Evolutionary conservation across 169 alveolate species (phyloP).

Genomic region (Cryptosporidium xiaoi): DNA sequence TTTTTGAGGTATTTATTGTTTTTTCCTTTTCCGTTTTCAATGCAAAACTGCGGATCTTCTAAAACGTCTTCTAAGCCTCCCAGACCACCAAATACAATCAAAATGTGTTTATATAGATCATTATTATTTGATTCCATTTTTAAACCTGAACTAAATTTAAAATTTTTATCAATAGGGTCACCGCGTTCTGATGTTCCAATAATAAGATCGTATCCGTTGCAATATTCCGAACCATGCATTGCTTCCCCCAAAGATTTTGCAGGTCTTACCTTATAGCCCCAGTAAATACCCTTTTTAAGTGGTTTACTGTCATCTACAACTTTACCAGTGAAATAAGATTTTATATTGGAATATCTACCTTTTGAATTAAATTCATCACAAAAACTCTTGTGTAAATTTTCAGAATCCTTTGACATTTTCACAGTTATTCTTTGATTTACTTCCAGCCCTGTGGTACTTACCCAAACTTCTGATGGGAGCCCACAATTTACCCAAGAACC

Average conservation of each 20-base stretch:
- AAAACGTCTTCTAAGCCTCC: slow-evolving; percentile 90
- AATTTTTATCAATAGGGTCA: slow-evolving; percentile 77
- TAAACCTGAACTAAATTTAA: slow-evolving; percentile 73
- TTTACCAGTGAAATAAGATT: slow-evolving; percentile 72
- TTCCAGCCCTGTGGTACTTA: slow-evolving; percentile 73
- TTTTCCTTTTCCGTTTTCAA: not conserved
- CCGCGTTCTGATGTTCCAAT: slow-evolving; percentile 93
- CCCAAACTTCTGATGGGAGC: slow-evolving; percentile 79
- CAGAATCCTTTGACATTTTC: slow-evolving; percentile 56
- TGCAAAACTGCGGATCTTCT: slow-evolving; percentile 76
- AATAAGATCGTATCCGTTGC: slow-evolving; percentile 88
- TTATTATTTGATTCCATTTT: slow-evolving; percentile 20
- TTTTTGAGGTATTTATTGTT: not conserved
- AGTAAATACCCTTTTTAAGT: slow-evolving; percentile 84
- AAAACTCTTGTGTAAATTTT: slow-evolving; percentile 25
- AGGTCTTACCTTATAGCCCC: slow-evolving; percentile 94
- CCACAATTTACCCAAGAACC: slow-evolving; percentile 81
- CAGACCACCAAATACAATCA: slow-evolving; percentile 92
- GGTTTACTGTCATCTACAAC: slow-evolving; percentile 73
- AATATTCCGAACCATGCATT: slow-evolving; percentile 84
- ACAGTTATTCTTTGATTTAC: slow-evolving; percentile 76
- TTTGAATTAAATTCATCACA: slow-evolving; percentile 45
- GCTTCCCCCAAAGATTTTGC: slow-evolving; percentile 83
- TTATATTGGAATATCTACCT: slow-evolving; percentile 34
- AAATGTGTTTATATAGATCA: slow-evolving; percentile 82